phyloP scores from a whole-genome alignment of 257 asterid genomes.

The Solanum neorickii region DNA sequence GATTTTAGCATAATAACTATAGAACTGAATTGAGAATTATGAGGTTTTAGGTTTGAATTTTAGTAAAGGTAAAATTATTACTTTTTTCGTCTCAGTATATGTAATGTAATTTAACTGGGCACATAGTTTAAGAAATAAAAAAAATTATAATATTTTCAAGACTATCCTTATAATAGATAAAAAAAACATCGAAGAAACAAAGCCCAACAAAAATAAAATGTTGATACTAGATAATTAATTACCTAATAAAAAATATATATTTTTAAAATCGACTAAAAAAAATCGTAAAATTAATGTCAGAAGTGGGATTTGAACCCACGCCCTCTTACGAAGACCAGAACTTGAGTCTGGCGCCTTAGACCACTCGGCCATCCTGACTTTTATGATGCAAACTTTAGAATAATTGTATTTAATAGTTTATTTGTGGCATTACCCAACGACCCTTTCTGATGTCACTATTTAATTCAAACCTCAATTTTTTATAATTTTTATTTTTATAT shows the following conservation, averaged over 20 bases:
- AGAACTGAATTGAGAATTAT: not conserved
- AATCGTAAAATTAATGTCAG: not conserved
- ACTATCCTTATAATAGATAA: not conserved
- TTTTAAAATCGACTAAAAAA: no score
- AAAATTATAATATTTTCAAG: not conserved
- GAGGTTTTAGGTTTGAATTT: not conserved
- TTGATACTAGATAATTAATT: not conserved
- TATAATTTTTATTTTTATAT: no score
- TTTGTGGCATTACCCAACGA: not conserved
- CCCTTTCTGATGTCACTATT: not conserved
- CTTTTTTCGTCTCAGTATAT: accelerated
- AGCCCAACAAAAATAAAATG: accelerated
- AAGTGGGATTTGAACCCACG: slow-evolving; percentile 26
- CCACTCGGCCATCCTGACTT: slow-evolving; percentile 92
- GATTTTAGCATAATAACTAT: not conserved
- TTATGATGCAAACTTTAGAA: not conserved
- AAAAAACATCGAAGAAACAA: accelerated
- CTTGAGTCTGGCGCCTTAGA: slow-evolving; percentile 97
- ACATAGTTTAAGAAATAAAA: not conserved
- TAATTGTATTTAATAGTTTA: not conserved
- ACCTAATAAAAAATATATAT: no score
- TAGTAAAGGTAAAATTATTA: not conserved
- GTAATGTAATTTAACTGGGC: not conserved
- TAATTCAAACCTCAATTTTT: not conserved
- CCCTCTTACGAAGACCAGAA: slow-evolving; percentile 75